These are phyloP conservation scores for Pichia nakasei DNA, from an alignment of 805 yeast genomes.

Conservation along the genomic window DNA sequence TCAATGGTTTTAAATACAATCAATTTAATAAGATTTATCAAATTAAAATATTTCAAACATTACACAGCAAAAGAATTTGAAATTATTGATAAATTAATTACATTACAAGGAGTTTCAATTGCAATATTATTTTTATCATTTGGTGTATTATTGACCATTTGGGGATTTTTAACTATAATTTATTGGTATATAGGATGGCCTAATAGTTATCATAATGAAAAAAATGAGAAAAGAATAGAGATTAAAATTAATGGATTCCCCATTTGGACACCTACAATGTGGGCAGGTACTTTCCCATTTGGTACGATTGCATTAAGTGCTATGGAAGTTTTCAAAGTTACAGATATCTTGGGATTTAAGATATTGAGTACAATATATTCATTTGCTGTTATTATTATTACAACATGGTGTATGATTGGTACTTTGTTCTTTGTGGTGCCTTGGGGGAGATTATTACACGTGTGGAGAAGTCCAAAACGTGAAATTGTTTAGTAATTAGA, in stretches of 20 bases:
- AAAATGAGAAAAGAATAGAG: background rate
- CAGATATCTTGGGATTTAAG: constrained; percentile 48
- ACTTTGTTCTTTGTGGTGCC: constrained; percentile 28
- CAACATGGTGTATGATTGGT: constrained; percentile 33
- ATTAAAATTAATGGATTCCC: background rate
- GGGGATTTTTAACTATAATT: constrained; percentile 7
- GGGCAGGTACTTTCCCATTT: constrained; percentile 88
- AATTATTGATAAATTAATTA: background rate
- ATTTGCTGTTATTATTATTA: constrained; percentile 37
- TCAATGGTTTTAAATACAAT: constrained; percentile 37
- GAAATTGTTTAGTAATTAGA: no score
- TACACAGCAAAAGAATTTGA: background rate
- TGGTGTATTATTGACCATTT: constrained; percentile 32
- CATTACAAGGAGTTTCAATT: constrained; percentile 13
- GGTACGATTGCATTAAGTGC: constrained; percentile 71
- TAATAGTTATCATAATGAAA: background rate
- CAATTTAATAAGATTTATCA: constrained; percentile 13
- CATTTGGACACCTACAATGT: constrained; percentile 45
- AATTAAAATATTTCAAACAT: background rate
- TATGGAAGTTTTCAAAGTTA: constrained; percentile 39
- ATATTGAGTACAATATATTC: constrained; percentile 58
- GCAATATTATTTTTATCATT: constrained; percentile 24
- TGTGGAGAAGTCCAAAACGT: no score
- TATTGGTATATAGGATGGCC: constrained; percentile 15
- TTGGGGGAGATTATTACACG: constrained; percentile 1